These are phyloP conservation scores for Entonaema liquescens DNA, from an alignment of 495 filamentous ascomycete species.

Conservation along the genomic window DNA sequence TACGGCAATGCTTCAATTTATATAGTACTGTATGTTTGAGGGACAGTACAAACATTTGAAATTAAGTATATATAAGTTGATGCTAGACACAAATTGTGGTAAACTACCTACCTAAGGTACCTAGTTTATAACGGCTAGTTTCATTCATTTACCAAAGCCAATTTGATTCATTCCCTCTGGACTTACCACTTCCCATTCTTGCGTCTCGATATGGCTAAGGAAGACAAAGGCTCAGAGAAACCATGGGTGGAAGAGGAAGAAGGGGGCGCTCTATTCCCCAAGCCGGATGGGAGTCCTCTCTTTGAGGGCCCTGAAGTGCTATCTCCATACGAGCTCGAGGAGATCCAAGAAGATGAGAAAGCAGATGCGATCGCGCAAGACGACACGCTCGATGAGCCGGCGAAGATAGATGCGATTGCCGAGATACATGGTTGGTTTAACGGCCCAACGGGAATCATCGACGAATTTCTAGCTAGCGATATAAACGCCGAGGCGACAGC, in stretches of 20 bases:
- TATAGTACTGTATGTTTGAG: too few relatives aligned
- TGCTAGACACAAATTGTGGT: too few relatives aligned
- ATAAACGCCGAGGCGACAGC: background rate
- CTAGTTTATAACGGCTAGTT: too few relatives aligned
- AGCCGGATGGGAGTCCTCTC: background rate
- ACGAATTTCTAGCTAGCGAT: constrained; percentile 1
- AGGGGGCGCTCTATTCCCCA: background rate
- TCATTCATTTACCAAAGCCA: too few relatives aligned
- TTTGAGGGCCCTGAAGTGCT: background rate
- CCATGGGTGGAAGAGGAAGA: background rate
- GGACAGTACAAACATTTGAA: background rate
- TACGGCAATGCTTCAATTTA: background rate
- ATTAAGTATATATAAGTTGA: too few relatives aligned
- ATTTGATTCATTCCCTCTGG: background rate
- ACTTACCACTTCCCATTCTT: background rate
- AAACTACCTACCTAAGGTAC: too few relatives aligned
- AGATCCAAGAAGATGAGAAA: background rate
- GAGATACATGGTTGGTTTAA: constrained; percentile 1
- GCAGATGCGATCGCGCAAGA: background rate
- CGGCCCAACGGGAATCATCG: background rate
- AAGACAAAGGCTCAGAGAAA: background rate
- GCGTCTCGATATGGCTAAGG: background rate
- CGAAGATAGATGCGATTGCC: constrained; percentile 13
- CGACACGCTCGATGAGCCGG: constrained; percentile 6
- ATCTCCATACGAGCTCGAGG: background rate